Conservation (phyloP, 805 yeast genomes). For the Starmerella tilneyi region DNA sequence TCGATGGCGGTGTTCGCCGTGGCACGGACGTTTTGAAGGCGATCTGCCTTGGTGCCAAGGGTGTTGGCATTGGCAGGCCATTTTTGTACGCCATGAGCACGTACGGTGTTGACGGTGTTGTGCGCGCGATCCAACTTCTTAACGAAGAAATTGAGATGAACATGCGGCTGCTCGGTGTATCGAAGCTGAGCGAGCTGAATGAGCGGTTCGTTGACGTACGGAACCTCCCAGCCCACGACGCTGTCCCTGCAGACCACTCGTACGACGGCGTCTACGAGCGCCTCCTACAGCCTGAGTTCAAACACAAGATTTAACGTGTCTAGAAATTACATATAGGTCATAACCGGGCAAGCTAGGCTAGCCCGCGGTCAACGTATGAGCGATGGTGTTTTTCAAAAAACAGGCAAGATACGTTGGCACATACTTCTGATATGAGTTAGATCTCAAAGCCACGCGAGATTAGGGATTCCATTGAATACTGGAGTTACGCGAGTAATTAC, state of each 20-base stretch:
- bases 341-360: too few species aligned
- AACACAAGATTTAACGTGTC: conserved; percentile 12
- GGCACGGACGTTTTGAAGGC: conserved; percentile 74
- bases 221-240: conserved; percentile 32
- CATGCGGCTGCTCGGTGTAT: conserved; percentile 72
- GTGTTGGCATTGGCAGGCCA: conserved; percentile 67
- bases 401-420: too few species aligned
- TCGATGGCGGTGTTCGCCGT: conserved; percentile 71
- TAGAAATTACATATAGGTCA: too few species aligned
- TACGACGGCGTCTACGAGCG: conserved; percentile 22
- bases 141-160: conserved; percentile 63
- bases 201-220: conserved; percentile 51
- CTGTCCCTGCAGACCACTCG: conserved; percentile 23
- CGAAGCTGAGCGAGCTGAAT: conserved; percentile 47
- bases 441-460: background rate
- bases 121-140: conserved; percentile 52
- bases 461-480: background rate
- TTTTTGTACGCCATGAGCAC: conserved; percentile 69
- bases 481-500: too few species aligned
- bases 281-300: conserved; percentile 23
- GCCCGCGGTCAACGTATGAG: too few species aligned
- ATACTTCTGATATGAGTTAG: background rate
- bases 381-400: too few species aligned
- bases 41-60: conserved; percentile 63
- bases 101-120: conserved; percentile 68